A percentile compares a stretch with the other conserved stretches of the same genome.
These are phyloP conservation scores for Mycena haematopus DNA, from an alignment of 768 basidiomycete species.

Conservation along the genomic window DNA sequence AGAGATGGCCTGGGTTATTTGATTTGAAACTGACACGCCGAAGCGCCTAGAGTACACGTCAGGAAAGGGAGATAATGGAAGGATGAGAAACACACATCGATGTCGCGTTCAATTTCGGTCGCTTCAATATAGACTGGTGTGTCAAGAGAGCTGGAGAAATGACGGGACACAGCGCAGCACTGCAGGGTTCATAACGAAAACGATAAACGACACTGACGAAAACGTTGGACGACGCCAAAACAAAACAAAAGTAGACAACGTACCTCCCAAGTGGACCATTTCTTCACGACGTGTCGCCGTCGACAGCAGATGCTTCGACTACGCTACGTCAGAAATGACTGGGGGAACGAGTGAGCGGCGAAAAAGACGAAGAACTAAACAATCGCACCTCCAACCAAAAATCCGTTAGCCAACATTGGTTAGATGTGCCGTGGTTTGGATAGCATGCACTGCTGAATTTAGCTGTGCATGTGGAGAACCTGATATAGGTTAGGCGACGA, in stretches of 20 bases:
- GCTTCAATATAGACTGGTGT: background rate
- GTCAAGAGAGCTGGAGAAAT: background rate
- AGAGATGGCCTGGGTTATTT: slow-evolving; percentile 25
- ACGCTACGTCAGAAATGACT: background rate
- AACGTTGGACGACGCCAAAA: background rate
- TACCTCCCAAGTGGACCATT: slow-evolving; percentile 9
- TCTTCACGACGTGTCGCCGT: background rate
- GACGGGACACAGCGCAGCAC: background rate
- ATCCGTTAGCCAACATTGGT: background rate
- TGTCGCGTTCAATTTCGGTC: background rate
- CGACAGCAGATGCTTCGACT: background rate
- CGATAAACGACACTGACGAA: background rate
- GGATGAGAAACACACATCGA: background rate
- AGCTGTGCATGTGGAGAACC: slow-evolving; percentile 5
- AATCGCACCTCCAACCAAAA: slow-evolving; percentile 13
- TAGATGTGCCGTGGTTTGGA: background rate
- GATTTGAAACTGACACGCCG: slow-evolving; percentile 16
- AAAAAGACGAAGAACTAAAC: background rate
- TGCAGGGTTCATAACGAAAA: background rate
- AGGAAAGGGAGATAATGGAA: background rate
- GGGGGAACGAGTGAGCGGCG: background rate
- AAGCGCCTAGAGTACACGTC: background rate
- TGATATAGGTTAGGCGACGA: background rate
- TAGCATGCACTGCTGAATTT: background rate
- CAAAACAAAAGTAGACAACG: background rate